Conservation (phyloP, 108 stramenopile genomes). For the Fistulifera pelliculosa region DNA sequence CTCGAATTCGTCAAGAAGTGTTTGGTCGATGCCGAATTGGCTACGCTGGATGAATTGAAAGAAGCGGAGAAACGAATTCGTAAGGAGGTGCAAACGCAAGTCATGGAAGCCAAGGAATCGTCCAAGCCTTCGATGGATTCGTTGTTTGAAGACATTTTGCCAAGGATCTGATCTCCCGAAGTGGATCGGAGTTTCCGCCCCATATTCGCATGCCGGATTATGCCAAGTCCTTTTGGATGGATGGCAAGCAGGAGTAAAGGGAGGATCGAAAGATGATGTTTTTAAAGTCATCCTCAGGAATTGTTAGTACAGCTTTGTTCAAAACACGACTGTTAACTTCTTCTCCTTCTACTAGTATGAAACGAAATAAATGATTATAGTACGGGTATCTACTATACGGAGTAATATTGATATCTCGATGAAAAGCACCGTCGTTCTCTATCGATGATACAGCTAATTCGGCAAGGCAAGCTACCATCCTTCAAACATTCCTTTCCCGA, state of each 20-base stretch:
- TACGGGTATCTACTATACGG: too few species aligned
- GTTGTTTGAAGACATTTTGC: constrained; percentile 55
- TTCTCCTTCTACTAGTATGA: too few species aligned
- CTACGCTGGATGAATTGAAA: constrained; percentile 91
- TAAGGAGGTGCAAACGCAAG: constrained; percentile 84
- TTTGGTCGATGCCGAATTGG: constrained; percentile 81
- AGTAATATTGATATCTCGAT: too few species aligned
- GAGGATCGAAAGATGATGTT: neutral
- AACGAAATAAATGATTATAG: too few species aligned
- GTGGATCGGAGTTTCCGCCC: constrained; percentile 54
- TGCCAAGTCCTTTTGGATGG: constrained; percentile 47
- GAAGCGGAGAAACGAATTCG: constrained; percentile 93
- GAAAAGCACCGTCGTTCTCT: too few species aligned
- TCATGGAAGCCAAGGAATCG: constrained; percentile 81
- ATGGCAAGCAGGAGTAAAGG: constrained; percentile 2
- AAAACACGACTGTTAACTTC: too few species aligned
- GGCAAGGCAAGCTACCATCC: neutral
- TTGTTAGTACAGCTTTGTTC: too few species aligned
- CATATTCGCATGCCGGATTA: constrained; percentile 85
- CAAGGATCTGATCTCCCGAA: constrained; percentile 36
- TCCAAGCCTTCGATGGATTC: constrained; percentile 33
- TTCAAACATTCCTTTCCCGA: constrained; percentile 2
- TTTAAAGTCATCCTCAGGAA: too few species aligned
- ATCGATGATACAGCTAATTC: too few species aligned
- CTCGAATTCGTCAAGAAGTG: constrained; percentile 95